Evolutionary conservation across 441 rosid genomes (phyloP).

Genomic region (Adansonia gregorii): DNA sequence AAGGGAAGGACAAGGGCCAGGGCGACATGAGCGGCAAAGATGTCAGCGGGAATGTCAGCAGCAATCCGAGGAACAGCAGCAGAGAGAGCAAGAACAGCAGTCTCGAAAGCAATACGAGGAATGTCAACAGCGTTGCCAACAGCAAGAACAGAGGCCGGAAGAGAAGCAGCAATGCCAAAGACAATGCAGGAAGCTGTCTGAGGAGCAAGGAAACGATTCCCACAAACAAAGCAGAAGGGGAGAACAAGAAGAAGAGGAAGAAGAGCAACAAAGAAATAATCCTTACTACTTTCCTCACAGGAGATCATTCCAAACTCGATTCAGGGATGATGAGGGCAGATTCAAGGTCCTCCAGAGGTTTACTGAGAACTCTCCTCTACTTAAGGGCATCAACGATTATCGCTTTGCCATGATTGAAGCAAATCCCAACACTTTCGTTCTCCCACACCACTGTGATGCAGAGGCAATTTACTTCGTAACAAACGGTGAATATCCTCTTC

Average conservation of each 20-base stretch:
- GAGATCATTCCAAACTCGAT: slow-evolving; percentile 31
- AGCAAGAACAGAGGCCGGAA: slow-evolving; percentile 10
- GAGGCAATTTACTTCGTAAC: slow-evolving; percentile 41
- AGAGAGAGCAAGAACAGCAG: background rate
- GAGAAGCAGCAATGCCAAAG: slow-evolving; percentile 33
- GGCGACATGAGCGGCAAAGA: background rate
- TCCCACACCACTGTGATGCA: slow-evolving; percentile 58
- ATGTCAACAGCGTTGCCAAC: background rate
- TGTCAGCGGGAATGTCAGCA: background rate
- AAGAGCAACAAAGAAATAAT: slow-evolving; percentile 21
- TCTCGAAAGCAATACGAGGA: background rate
- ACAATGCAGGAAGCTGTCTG: slow-evolving; percentile 19
- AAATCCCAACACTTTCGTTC: slow-evolving; percentile 48
- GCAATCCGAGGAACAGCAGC: background rate
- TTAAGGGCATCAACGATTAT: slow-evolving; percentile 51
- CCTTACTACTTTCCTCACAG: slow-evolving; percentile 50
- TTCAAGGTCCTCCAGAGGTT: slow-evolving; percentile 48
- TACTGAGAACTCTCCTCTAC: slow-evolving; percentile 42
- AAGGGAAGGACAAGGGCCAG: slow-evolving; percentile 5
- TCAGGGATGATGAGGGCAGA: slow-evolving; percentile 41
- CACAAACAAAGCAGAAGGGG: background rate
- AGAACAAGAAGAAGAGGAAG: slow-evolving; percentile 1
- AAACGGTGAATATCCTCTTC: slow-evolving; percentile 37
- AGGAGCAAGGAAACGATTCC: background rate
- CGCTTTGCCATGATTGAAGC: slow-evolving; percentile 45